Percentiles rank a stretch among this genome's conserved stretches.
These are phyloP conservation scores for Nitzschia inconspicua DNA, from an alignment of 108 stramenopile genomes.

Conservation along the genomic window DNA sequence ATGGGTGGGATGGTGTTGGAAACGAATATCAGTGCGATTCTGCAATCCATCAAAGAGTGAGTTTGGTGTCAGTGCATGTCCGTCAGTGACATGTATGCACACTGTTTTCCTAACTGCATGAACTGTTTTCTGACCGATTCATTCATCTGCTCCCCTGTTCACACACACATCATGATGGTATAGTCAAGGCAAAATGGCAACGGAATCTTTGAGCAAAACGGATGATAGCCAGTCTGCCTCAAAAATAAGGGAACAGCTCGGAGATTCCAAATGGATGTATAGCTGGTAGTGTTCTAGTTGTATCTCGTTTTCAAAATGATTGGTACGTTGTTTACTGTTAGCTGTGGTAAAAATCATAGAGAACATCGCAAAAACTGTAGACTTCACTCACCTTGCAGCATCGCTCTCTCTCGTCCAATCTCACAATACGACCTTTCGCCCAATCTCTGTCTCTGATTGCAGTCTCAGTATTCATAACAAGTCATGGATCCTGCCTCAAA, in stretches of 20 bases:
- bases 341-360: too few relatives aligned
- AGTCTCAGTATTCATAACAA: too few relatives aligned
- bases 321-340: too few relatives aligned
- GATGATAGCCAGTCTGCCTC: conserved; percentile 30
- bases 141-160: background rate
- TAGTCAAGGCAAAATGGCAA: conserved; percentile 86
- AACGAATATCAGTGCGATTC: conserved; percentile 91
- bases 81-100: background rate
- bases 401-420: too few relatives aligned
- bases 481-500: too few relatives aligned
- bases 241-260: conserved; percentile 40
- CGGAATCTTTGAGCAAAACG: conserved; percentile 54
- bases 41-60: conserved; percentile 87
- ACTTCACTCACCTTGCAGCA: too few relatives aligned
- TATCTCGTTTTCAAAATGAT: too few relatives aligned
- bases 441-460: too few relatives aligned
- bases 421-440: too few relatives aligned
- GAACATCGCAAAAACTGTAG: too few relatives aligned
- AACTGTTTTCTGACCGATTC: background rate
- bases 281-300: conserved; percentile 43
- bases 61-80: background rate
- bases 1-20: conserved; percentile 99
- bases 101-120: background rate
- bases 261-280: conserved; percentile 31
- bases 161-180: background rate